Conservation (phyloP, 2,329 filamentous ascomycete genomes). For the Colletotrichum chrysophilum region DNA sequence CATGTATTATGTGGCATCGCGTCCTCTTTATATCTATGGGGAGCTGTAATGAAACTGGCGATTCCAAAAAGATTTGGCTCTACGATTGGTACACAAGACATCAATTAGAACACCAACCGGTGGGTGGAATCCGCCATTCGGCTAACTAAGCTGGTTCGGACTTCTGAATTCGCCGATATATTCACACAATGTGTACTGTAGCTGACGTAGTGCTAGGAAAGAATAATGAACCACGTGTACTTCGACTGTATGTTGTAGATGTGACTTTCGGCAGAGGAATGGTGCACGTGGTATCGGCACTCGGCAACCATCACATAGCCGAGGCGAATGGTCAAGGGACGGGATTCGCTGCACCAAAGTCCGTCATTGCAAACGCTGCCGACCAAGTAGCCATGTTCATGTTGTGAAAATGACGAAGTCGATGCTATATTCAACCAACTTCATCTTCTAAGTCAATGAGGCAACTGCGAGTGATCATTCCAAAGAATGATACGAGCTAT, state of each 20-base stretch:
- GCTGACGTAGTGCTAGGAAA: not conserved
- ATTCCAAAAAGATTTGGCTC: not conserved
- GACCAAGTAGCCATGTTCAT: not conserved
- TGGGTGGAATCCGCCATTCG: not conserved
- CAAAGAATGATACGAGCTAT: not conserved
- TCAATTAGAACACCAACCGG: not conserved
- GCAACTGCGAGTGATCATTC: not conserved
- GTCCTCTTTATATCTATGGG: not conserved
- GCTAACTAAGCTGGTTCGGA: not conserved
- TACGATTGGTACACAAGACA: not conserved
- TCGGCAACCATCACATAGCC: not conserved
- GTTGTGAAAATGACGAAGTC: not conserved
- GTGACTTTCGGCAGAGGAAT: not conserved
- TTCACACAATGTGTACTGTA: not conserved
- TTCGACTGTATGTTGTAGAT: not conserved
- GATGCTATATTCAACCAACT: not conserved
- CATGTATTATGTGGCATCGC: fast-evolving
- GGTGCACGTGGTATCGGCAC: not conserved
- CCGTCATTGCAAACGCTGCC: not conserved
- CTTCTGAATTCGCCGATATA: not conserved
- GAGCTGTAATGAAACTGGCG: not conserved
- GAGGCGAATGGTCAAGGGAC: not conserved
- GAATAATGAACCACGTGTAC: not conserved
- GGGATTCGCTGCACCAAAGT: not conserved
- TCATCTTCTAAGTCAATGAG: not conserved